These are phyloP conservation scores for Pichia sp. DNA, from an alignment of 1,139 yeast genomes.

Conservation along the genomic window DNA sequence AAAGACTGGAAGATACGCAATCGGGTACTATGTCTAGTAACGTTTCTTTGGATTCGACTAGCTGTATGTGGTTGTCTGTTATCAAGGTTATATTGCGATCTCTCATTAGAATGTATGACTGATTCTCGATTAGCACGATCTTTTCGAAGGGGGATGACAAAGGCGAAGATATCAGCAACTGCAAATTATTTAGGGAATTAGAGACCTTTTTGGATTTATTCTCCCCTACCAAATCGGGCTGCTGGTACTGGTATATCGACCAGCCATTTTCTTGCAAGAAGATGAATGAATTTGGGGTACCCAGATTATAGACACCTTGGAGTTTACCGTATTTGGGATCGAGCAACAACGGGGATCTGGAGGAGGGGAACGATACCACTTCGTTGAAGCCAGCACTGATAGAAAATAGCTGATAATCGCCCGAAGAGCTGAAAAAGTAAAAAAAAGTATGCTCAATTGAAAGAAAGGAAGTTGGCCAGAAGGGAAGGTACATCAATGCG, in stretches of 20 bases:
- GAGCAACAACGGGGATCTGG: neutral
- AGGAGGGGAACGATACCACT: neutral
- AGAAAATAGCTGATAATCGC: slow-evolving; percentile 14
- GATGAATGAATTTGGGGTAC: slow-evolving; percentile 17
- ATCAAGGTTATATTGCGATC: slow-evolving; percentile 21
- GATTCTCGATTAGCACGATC: slow-evolving; percentile 10
- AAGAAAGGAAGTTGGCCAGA: slow-evolving; percentile 24
- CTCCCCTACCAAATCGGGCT: neutral
- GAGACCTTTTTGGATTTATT: slow-evolving; percentile 6
- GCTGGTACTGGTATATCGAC: slow-evolving; percentile 22
- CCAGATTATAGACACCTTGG: slow-evolving; percentile 13
- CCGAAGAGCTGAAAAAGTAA: slow-evolving; percentile 21
- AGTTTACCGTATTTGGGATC: slow-evolving; percentile 20
- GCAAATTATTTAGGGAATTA: slow-evolving; percentile 6
- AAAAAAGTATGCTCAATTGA: slow-evolving; percentile 17
- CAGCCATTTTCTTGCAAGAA: slow-evolving; percentile 29
- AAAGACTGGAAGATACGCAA: slow-evolving; percentile 1
- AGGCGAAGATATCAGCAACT: slow-evolving; percentile 23
- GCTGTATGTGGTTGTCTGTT: slow-evolving; percentile 19
- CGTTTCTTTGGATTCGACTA: slow-evolving; percentile 10
- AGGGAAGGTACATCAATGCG: slow-evolving; percentile 18
- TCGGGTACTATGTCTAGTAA: slow-evolving; percentile 1
- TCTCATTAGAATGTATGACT: slow-evolving; percentile 21
- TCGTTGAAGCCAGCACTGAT: neutral
- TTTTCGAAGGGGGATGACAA: slow-evolving; percentile 20